Evolutionary conservation across 495 filamentous ascomycete species (phyloP).

Genomic region (Friedmanniomyces simplex): DNA sequence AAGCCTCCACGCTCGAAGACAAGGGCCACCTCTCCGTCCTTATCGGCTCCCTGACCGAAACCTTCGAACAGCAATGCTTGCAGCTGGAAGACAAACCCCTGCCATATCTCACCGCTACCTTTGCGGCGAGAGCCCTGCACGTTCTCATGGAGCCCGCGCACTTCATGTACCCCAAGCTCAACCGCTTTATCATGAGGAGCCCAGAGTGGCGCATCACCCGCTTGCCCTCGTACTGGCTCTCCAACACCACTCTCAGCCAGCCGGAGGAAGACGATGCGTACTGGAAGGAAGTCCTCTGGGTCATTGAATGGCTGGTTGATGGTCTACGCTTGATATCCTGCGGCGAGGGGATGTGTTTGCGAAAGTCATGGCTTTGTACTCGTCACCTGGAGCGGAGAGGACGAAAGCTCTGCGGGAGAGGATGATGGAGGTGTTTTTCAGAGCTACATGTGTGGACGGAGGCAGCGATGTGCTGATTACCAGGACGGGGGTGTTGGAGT

Average conservation of each 20-base stretch:
- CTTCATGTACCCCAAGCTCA: slow-evolving; percentile 76
- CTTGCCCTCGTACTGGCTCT: slow-evolving; percentile 62
- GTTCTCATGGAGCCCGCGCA: slow-evolving; percentile 69
- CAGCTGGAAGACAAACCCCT: slow-evolving; percentile 36
- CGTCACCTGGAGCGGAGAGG: slow-evolving; percentile 46
- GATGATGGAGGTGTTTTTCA: slow-evolving; percentile 62
- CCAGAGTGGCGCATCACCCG: slow-evolving; percentile 64
- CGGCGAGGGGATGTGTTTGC: slow-evolving; percentile 72
- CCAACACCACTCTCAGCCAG: slow-evolving; percentile 57
- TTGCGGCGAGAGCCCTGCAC: slow-evolving; percentile 56
- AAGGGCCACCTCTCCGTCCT: slow-evolving; percentile 66
- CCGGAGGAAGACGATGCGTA: slow-evolving; percentile 65
- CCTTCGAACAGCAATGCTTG: slow-evolving; percentile 40
- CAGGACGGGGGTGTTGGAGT: slow-evolving; percentile 67
- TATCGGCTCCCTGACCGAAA: slow-evolving; percentile 67
- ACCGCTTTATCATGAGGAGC: slow-evolving; percentile 65
- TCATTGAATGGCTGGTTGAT: slow-evolving; percentile 63
- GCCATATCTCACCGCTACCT: slow-evolving; percentile 61
- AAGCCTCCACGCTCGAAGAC: slow-evolving; percentile 57
- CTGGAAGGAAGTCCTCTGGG: slow-evolving; percentile 69
- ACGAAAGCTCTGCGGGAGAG: slow-evolving; percentile 49
- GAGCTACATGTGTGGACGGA: slow-evolving; percentile 58
- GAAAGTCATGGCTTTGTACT: slow-evolving; percentile 59
- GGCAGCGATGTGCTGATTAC: slow-evolving; percentile 82
- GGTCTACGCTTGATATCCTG: slow-evolving; percentile 70